A percentile compares a stretch with the other conserved stretches of the same genome.
These are phyloP conservation scores for Coniochaeta ligniaria DNA, from an alignment of 2,329 filamentous ascomycete genomes.

Conservation along the genomic window DNA sequence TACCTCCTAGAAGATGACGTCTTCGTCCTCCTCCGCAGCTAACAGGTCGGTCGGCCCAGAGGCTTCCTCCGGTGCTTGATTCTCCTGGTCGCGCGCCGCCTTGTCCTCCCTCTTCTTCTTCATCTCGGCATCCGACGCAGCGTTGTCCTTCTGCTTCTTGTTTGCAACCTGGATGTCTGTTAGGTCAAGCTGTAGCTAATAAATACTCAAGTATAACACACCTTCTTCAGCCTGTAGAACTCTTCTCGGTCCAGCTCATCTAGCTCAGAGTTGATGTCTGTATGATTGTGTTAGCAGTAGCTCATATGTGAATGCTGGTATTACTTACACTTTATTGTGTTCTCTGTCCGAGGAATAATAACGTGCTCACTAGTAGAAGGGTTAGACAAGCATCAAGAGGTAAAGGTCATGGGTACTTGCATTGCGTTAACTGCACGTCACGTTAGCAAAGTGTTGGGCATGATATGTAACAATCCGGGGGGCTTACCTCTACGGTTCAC, in stretches of 20 bases:
- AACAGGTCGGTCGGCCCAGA: conserved; percentile 56
- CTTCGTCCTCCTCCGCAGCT: conserved; percentile 69
- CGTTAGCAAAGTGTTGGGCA: too few relatives aligned
- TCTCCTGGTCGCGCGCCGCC: conserved; percentile 30
- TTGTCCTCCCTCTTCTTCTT: conserved; percentile 58
- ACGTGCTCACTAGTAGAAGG: conserved; percentile 62
- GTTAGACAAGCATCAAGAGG: conserved; percentile 13
- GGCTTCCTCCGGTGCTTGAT: conserved; percentile 28
- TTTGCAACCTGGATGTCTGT: conserved; percentile 50
- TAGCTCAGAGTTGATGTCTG: conserved; percentile 94
- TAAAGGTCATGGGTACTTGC: conserved; percentile 37
- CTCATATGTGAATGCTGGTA: neutral
- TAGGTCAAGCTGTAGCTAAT: neutral
- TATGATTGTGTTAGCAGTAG: conserved; percentile 3
- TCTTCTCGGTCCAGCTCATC: conserved; percentile 97
- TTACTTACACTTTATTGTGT: conserved; percentile 88
- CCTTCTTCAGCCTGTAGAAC: conserved; percentile 95
- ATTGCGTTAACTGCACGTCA: conserved; percentile 68
- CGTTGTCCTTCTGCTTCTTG: conserved; percentile 75
- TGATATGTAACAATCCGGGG: neutral
- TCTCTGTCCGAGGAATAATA: conserved; percentile 95
- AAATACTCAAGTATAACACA: conserved; percentile 3
- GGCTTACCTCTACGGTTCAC: conserved; percentile 70
- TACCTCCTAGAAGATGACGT: conserved; percentile 68
- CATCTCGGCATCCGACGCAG: conserved; percentile 66